Evolutionary conservation across 164 flowering plant genomes (phyloP), one percentile per base, ranked within the genome.

Genomic region (Liquidambar formosana): DNA sequence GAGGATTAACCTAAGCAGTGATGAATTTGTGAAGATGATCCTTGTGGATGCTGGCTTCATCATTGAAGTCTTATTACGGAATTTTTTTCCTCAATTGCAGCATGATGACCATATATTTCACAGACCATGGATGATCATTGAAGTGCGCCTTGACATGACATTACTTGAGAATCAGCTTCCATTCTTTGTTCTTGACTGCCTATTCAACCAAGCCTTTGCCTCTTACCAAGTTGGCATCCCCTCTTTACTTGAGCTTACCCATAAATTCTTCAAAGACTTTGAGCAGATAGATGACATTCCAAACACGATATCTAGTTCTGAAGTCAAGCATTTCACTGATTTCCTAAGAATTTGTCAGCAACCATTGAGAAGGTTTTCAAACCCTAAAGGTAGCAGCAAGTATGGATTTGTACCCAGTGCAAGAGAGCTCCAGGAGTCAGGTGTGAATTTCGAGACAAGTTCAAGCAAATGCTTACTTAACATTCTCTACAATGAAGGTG

Each of bases 121-220:
- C 10, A 54, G 14, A 1, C 27, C 27, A 25, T 21, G 27, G 59
- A 21, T 56, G 27, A 21, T 10, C 44, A 8, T 0, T 22, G 26
- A 5, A n/a, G 58, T 57, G 0, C 10, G 0, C 12, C 46, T 9
- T 8, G 84, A 81, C 51, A 21, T 78, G 62, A n/a, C 57, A 0
- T 48, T 81, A 12, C 57, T 77, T 1, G 84, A 81, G 52, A 81
- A 81, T 25, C 84, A 78, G 46, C 66, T 81, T 21, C 81, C 84
- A 8, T 76, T 67, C 43, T 65, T 63, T 53, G 56, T 71, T 43
- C 61, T 78, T 0, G 68, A 69, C 46, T 1, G 18, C 9, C 16
- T 78, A 12, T 69, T 72, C 47, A 47, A 61, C n/a, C 28, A 8
- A 16, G 43, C 44, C 1, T 14, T 9, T 26, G 12, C 60, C 1